Base-by-base conservation (phyloP, 1,139 yeast species). In the Meyerozyma athensensis region DNA sequence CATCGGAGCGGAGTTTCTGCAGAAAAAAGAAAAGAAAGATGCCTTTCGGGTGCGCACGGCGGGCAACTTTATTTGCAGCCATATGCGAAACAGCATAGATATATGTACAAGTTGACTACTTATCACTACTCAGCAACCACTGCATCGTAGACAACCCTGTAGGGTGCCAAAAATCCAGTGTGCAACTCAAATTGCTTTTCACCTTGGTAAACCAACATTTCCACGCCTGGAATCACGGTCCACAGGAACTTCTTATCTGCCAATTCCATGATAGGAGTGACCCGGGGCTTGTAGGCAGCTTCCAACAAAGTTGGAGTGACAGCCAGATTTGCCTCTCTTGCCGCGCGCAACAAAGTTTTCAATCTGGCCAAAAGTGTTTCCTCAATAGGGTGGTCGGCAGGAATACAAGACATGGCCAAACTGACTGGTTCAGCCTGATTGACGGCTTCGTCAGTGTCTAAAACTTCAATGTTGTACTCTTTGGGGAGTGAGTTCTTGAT, bases 161-260 rank as follows among this genome's bases (percentile, higher is more conserved):
- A 81, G 19, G 87, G 86, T 4, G 89, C 81, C 26, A 53, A 64
- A 41, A 72, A 61, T 0, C 90, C 89, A 14, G 92, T 86, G 80
- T 94, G 90, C 42, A 79, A 61, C 46, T 74, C 66, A 57, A 90
- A 89, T 62, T 92, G 97, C 43, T 77, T 86, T 36, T 86, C 80
- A 38, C 97, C 98, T 62, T 92, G 97, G 61, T 85, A 81, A 17
- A 89, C 87, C 48, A 92, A 73, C 95, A 92, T 86, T 51, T 87
- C 89, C 30, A 83, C 80, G 14, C 98, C 98, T 19, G 92, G 86
- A 47, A 90, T 74, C 12, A 81, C 81, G 20, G 68, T 71, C 96
- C 96, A 89, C 3, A 57, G 53, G 46, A 61, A 74, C 48, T 74
- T 66, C 32, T 74, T 75, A 31, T 59, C 56, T 2, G 97, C 96